Base-by-base conservation (phyloP, 768 basidiomycete genomes). In the Leccinum truebloodii region DNA sequence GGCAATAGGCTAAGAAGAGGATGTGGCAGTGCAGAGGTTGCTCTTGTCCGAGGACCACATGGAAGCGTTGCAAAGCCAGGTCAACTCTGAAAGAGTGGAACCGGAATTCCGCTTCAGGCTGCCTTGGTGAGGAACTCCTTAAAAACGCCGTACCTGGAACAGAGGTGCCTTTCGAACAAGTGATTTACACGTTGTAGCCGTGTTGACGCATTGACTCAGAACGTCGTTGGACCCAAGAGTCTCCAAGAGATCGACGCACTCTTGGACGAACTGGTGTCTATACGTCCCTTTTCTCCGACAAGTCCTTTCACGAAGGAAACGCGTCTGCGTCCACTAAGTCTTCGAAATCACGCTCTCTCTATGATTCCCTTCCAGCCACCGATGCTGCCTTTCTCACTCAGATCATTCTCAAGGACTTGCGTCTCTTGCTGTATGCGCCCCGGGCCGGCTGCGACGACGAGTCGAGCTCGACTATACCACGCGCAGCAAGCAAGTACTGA, bases 361-460 rank as follows among this genome's bases (percentile, higher is more conserved):
- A 85, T 63, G 77, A 79, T 44, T 72, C 77, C 3, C 75, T 94
- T 10, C 78, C 85, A 1, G 86, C 92, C 0, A 73, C 74, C 12
- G 88, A 91, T 44, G 82, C 88, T 2, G 79, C 84, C 1, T 82
- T 88, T 62, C 77, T 95, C 52, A 89, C 90, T 0, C 95, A 98
- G 68, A 88, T 96, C 63, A 90, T 98, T 60, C 81, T 96, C 37
- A 90, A 90, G 63, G 95, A 98, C 71, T 76, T 98, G 0, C 83
- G 87, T 30, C 93, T 94, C 8, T 71, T 95, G 1, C 71, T 95
- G 1, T 91, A 91, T 64, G 88, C 92, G 3, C 76, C 88, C 0
- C 80, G n/a, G n/a, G n/a, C n/a, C 81, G 14, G 78, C 71, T 6
- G 52, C 75, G 34, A 76, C 73, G 22, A 80, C 82, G 65, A 81